These are phyloP conservation scores for Pyrenopolyporus hunteri DNA, from an alignment of 495 filamentous ascomycete species.

Conservation along the genomic window DNA sequence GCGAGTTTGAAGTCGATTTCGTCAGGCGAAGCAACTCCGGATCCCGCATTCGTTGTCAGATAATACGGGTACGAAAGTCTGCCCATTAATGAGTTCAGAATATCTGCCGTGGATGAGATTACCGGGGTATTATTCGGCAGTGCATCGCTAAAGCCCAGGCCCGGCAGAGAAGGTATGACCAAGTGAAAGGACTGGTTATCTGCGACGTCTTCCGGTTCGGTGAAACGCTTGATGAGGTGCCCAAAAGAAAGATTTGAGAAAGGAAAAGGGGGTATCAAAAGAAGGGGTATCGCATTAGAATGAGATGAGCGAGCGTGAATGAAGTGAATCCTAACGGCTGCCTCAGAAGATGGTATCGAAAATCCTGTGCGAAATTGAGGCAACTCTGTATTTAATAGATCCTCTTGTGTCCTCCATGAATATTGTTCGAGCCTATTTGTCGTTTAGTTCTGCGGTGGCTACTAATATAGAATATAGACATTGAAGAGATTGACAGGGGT, in stretches of 20 bases:
- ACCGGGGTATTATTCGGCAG: slow-evolving; percentile 64
- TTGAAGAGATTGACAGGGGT: not conserved
- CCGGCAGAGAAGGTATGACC: slow-evolving; percentile 73
- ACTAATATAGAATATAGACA: not conserved
- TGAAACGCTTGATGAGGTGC: slow-evolving; percentile 66
- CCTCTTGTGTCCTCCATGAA: slow-evolving; percentile 64
- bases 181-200: slow-evolving; percentile 67
- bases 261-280: slow-evolving; percentile 72
- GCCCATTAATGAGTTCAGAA: slow-evolving; percentile 69
- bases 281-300: slow-evolving; percentile 60
- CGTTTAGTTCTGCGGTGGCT: slow-evolving; percentile 5
- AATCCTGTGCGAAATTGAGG: slow-evolving; percentile 67
- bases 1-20: slow-evolving; percentile 62
- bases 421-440: slow-evolving; percentile 62
- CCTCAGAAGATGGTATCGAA: slow-evolving; percentile 38
- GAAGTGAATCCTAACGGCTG: slow-evolving; percentile 56
- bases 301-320: slow-evolving; percentile 61
- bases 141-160: slow-evolving; percentile 71
- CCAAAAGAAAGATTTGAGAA: slow-evolving; percentile 71
- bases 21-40: slow-evolving; percentile 45
- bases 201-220: slow-evolving; percentile 47
- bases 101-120: slow-evolving; percentile 61
- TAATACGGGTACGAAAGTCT: slow-evolving; percentile 70
- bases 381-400: slow-evolving; percentile 57
- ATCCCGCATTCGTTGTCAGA: slow-evolving; percentile 53